Base-by-base conservation (phyloP, 768 basidiomycete genomes). In the Solioccasus polychromus region DNA sequence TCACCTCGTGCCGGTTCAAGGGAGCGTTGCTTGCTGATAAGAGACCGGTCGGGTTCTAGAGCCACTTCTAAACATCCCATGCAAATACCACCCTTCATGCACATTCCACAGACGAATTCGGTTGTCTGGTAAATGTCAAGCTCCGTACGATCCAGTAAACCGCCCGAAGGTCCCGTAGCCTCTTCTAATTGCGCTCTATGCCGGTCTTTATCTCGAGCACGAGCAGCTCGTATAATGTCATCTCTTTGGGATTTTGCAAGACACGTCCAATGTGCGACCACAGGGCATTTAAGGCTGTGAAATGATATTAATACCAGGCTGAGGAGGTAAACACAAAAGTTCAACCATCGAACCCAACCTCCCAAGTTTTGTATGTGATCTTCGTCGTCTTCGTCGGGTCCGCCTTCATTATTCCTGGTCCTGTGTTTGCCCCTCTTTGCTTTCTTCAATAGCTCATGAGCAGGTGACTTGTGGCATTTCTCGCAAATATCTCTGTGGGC, bases 261-360 rank as follows among this genome's bases (percentile, higher is more conserved):
- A 60, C 89, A 92, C 29, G 66, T 75, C 87, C 86, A 92, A 60
- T 92, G 90, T 30, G 78, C 79, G 18, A 75, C 73, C 35, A 90
- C 79, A 12, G 87, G 84, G 49, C 90, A 93, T 61, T 80, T 85
- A 32, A 89, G 72, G 60, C 88, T 91, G 45, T 19, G 22, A 38
- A 58, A 39, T 19, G 3, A 32, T 8, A 26, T 63, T 8, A 61
- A 38, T n/a, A n/a, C n/a, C 32, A 48, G 29, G 15, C 31, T 25
- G 34, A 42, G 35, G 36, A 35, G n/a, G n/a, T n/a, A n/a, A 46
- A 35, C 24, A 34, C 5, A 29, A 25, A 1, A 1, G 0, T 29
- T 76, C 45, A 61, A 88, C 88, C 90, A 93, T 67, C 80, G 76
- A 51, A 92, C 80, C 90, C 90, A 93, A 22, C 90, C 90, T 11